Evolutionary conservation across 106 monocot species (phyloP).

Genomic region (Acanthochlamys bracteata): DNA sequence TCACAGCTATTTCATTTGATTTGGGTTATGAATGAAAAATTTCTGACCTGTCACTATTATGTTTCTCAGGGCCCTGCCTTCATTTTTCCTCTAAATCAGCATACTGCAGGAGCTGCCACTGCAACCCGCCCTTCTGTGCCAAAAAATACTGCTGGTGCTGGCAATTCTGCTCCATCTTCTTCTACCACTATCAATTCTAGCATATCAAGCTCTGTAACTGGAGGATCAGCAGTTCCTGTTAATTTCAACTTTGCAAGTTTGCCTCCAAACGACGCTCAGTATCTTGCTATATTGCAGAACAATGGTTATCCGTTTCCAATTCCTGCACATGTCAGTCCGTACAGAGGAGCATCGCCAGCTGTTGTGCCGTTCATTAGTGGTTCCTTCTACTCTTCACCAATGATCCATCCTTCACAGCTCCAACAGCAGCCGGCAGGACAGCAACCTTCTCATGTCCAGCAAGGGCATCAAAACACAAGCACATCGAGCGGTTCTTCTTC

Average conservation of each 20-base stretch:
- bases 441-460: constrained; percentile 25
- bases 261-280: constrained; percentile 57
- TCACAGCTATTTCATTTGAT: background rate
- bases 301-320: constrained; percentile 69
- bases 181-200: constrained; percentile 18
- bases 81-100: constrained; percentile 75
- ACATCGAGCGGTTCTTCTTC: constrained; percentile 56
- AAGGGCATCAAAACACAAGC: constrained; percentile 42
- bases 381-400: constrained; percentile 68
- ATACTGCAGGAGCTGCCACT: constrained; percentile 21
- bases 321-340: constrained; percentile 54
- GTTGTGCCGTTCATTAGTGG: constrained; percentile 81
- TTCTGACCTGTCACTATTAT: background rate
- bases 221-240: constrained; percentile 26
- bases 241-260: constrained; percentile 69
- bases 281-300: constrained; percentile 77
- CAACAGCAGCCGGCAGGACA: constrained; percentile 12
- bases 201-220: constrained; percentile 12
- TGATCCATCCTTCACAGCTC: constrained; percentile 63
- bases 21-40: background rate
- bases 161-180: constrained; percentile 24
- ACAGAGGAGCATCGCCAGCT: constrained; percentile 32
- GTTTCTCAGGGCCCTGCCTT: constrained; percentile 63
- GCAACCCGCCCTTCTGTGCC: constrained; percentile 15
- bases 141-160: constrained; percentile 15